These are phyloP conservation scores for Chlamydomonas sphaeroides DNA, from an alignment of 139 green algal species.

Conservation along the genomic window DNA sequence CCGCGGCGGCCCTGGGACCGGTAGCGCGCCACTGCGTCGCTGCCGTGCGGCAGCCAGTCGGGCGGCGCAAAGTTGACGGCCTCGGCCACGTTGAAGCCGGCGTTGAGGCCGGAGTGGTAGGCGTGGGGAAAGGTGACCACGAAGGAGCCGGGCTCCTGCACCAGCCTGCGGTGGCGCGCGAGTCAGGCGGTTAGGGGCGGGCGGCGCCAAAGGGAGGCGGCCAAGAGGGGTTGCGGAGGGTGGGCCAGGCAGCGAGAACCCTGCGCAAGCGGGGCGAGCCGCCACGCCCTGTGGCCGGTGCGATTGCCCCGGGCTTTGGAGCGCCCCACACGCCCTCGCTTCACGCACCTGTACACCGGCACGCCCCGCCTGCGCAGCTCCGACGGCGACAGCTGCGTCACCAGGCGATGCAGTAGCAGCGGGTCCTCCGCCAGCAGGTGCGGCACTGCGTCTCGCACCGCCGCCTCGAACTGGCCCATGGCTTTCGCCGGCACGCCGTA, in stretches of 20 bases:
- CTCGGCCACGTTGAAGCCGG: conserved; percentile 87
- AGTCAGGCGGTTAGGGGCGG: neutral
- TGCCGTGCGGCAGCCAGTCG: conserved; percentile 88
- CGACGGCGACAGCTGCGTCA: conserved; percentile 85
- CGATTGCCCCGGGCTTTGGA: too few relatives aligned
- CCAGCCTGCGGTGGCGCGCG: conserved; percentile 69
- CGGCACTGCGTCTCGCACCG: conserved; percentile 75
- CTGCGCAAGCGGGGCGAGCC: too few relatives aligned
- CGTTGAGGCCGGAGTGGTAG: conserved; percentile 91
- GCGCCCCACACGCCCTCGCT: too few relatives aligned
- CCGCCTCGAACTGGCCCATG: conserved; percentile 73
- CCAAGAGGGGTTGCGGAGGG: too few relatives aligned
- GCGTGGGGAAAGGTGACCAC: conserved; percentile 91
- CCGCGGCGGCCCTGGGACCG: conserved; percentile 57
- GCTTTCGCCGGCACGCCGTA: conserved; percentile 82
- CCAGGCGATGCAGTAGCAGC: conserved; percentile 85
- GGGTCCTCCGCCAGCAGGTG: conserved; percentile 78
- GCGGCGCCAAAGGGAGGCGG: neutral
- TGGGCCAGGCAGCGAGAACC: too few relatives aligned
- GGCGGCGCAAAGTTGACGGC: conserved; percentile 92
- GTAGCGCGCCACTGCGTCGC: conserved; percentile 73
- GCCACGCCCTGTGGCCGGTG: too few relatives aligned
- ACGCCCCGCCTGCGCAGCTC: conserved; percentile 72
- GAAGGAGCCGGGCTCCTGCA: conserved; percentile 85
- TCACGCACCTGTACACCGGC: conserved; percentile 77